These are phyloP conservation scores for Colletotrichum orchidophilum DNA, from an alignment of 2,329 filamentous ascomycete species.

Conservation along the genomic window DNA sequence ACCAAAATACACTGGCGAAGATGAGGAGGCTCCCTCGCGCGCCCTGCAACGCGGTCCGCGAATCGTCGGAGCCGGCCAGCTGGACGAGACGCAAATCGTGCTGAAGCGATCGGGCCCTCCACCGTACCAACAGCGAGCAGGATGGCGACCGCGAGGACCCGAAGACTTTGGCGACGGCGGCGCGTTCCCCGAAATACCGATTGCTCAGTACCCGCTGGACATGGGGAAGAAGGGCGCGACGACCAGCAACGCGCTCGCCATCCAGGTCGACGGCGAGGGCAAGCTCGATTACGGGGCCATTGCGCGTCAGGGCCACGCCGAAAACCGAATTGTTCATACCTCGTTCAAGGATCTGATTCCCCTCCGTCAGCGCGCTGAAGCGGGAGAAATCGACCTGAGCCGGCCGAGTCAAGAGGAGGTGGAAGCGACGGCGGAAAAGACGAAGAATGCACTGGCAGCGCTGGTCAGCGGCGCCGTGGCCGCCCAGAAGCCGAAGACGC, in stretches of 20 bases:
- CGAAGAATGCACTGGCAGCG: conserved; percentile 83
- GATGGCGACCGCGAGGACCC: conserved; percentile 88
- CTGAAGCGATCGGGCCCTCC: conserved; percentile 86
- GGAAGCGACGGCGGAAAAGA: conserved; percentile 84
- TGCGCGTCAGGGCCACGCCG: conserved; percentile 86
- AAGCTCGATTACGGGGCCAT: conserved; percentile 98
- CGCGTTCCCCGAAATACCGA: conserved; percentile 91
- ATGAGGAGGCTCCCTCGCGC: conserved; percentile 80
- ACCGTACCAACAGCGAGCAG: conserved; percentile 83
- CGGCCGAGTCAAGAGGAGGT: conserved; percentile 88
- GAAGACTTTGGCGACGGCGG: conserved; percentile 98
- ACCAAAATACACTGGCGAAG: conserved; percentile 89
- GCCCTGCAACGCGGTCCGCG: conserved; percentile 82
- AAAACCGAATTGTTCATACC: conserved; percentile 86
- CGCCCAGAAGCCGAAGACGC: conserved; percentile 95
- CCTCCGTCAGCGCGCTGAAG: conserved; percentile 89
- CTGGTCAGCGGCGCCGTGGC: conserved; percentile 87
- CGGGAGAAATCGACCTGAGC: conserved; percentile 88
- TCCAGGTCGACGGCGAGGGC: conserved; percentile 90
- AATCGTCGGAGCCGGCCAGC: conserved; percentile 80
- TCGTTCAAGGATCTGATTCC: conserved; percentile 98
- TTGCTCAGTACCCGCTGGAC: conserved; percentile 94
- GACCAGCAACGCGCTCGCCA: conserved; percentile 86
- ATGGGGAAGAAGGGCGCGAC: conserved; percentile 85
- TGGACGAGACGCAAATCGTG: conserved; percentile 88